Evolutionary conservation across 2,329 filamentous ascomycete genomes (phyloP).

Genomic region (Pseudocercospora pini-densiflorae): DNA sequence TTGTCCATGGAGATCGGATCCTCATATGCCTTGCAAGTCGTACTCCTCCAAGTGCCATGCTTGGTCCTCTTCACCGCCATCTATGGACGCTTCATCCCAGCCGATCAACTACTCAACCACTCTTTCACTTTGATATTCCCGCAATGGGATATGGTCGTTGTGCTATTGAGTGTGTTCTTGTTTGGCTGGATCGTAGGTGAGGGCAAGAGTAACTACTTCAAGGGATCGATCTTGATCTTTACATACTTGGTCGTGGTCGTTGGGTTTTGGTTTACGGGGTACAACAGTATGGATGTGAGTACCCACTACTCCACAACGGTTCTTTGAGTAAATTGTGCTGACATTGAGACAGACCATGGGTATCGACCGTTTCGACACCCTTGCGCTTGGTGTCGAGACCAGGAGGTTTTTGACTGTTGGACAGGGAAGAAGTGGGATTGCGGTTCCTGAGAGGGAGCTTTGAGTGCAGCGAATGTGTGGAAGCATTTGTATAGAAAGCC

Average conservation of each 20-base stretch:
- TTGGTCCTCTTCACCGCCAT: slow-evolving; percentile 89
- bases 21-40: slow-evolving; percentile 94
- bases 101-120: slow-evolving; percentile 60
- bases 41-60: slow-evolving; percentile 89
- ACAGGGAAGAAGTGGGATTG: slow-evolving; percentile 24
- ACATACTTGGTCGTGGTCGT: slow-evolving; percentile 91
- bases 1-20: slow-evolving; percentile 99
- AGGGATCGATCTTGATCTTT: slow-evolving; percentile 91
- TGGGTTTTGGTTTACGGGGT: slow-evolving; percentile 86
- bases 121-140: slow-evolving; percentile 90
- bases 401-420: slow-evolving; percentile 29
- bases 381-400: slow-evolving; percentile 26
- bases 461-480: neutral
- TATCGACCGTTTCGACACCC: slow-evolving; percentile 32
- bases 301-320: neutral
- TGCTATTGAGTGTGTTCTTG: slow-evolving; percentile 93
- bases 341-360: slow-evolving; percentile 28
- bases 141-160: slow-evolving; percentile 98
- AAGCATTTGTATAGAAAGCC: neutral
- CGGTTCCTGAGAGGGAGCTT: slow-evolving; percentile 9
- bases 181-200: slow-evolving; percentile 98
- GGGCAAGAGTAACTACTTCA: slow-evolving; percentile 99
- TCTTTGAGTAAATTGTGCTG: neutral
- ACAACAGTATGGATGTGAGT: slow-evolving; percentile 56
- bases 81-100: slow-evolving; percentile 63